These are phyloP conservation scores for Cyclostephanos invisitatus DNA, from an alignment of 108 stramenopile genomes.

Conservation along the genomic window DNA sequence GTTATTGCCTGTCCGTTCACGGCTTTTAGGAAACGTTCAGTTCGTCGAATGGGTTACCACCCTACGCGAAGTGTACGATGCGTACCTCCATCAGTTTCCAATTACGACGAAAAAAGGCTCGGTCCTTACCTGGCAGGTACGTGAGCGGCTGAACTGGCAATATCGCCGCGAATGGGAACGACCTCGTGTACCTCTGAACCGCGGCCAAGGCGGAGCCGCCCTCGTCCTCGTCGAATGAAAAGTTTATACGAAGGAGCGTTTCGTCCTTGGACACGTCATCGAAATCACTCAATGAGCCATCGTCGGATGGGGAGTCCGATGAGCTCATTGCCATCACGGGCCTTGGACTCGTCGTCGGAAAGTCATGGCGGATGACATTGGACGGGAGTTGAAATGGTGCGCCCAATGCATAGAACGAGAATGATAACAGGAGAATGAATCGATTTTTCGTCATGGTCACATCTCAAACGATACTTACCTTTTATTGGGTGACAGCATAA, in stretches of 20 bases:
- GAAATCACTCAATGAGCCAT: not conserved
- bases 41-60: not conserved
- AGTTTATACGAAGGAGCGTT: slow-evolving; percentile 40
- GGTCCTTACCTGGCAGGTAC: slow-evolving; percentile 40
- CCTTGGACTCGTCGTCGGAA: not conserved
- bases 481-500: too few species aligned
- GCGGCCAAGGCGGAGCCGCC: slow-evolving; percentile 32
- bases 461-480: too few species aligned
- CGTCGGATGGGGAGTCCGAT: slow-evolving; percentile 1
- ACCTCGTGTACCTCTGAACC: slow-evolving; percentile 53
- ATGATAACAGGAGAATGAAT: not conserved
- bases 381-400: not conserved
- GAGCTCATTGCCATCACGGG: not conserved
- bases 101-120: not conserved
- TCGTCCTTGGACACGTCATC: slow-evolving; percentile 8
- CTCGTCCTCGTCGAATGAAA: slow-evolving; percentile 18
- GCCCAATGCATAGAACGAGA: not conserved
- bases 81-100: not conserved
- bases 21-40: not conserved
- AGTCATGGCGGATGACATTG: not conserved
- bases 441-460: not conserved
- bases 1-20: not conserved
- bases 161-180: slow-evolving; percentile 80
- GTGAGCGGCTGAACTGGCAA: slow-evolving; percentile 78
- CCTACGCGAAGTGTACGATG: not conserved